Base-by-base conservation (phyloP, 179 eudicot genomes). In the Pouteria campechiana region DNA sequence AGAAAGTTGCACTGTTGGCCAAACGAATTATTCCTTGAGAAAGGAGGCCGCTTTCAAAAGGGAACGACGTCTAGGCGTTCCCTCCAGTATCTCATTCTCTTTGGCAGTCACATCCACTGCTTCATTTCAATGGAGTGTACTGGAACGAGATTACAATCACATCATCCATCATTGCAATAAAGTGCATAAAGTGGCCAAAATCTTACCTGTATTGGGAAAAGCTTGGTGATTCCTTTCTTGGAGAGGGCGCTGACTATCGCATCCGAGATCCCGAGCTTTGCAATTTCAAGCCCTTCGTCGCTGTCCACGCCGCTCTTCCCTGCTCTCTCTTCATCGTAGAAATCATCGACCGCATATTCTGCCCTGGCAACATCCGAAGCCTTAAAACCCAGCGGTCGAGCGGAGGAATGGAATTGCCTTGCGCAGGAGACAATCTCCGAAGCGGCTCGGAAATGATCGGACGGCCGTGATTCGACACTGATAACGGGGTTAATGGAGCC, bases 131-230 rank as follows among this genome's bases (percentile, higher is more conserved):
- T n/a, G n/a, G n/a, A n/a, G n/a, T n/a, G n/a, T n/a, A n/a, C n/a
- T n/a, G n/a, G n/a, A n/a, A n/a, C n/a, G n/a, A 23, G 14, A 12
- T 41, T 41, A 23, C 15, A 6, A 17, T 24, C 12, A 10, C 30
- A 42, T 28, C 11, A 42, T 16, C 4, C 6, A 17, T n/a, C 3
- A 10, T 31, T 18, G 20, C 37, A n/a, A 9, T 12, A 21, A 22
- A 10, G 39, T 16, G 10, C 16, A 22, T 14, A 10, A 37, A n/a
- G n/a, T n/a, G n/a, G n/a, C 5, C 41, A 2, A 24, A 23, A 3
- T 1, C 0, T 11, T 24, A 86, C 98, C 96, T 90, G 98, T 60
- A 90, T 90, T 1, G 98, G 96, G 40, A 90, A 90, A 44, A 90
- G 86, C 58, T 68, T 81, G 27, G 81, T 69, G 36, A 90, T 90